Base-by-base conservation (phyloP, 1,139 yeast species). In the Pichiaceae sp. region DNA sequence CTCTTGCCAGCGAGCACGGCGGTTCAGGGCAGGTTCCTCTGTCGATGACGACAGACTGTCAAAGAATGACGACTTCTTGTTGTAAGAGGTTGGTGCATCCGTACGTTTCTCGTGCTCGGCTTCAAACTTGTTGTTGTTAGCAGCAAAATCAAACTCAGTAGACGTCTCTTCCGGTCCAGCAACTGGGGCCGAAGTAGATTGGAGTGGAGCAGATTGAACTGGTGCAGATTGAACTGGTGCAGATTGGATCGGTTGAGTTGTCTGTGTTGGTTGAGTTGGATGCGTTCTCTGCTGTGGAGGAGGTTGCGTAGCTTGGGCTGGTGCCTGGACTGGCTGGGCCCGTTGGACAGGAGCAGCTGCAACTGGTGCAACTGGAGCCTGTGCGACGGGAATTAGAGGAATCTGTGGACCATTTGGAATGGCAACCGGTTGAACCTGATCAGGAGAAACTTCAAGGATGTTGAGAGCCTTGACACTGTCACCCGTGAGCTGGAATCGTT, bases 391-490 rank as follows among this genome's bases (percentile, higher is more conserved):
- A 29, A 42, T 36, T 30, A 48, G 17, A 30, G 47, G 30, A 33
- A 39, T 30, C 28, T 30, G 29, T 31, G 42, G 38, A 27, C 31
- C 35, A 12, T 18, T 25, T 5, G 60, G 57, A 33, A 52, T 43
- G 3, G 59, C 56, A 26, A 47, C 51, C 1, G 80, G 73, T 43
- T 63, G 59, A 21, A 72, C 76, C 41, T 73, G 70, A 25, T 72
- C 75, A 41, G 72, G 63, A 8, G 78, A 73, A 24, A 67, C 66
- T 46, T 86, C 96, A 52, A 89, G 70, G 43, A 91, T 94, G 45
- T 78, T 76, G 59, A 91, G 70, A 54, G 85, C 96, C 62, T 85
- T 83, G 29, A 91, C 97, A 52, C 89, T 97, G 28, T 86, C 77
- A 29, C 98, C 98, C 48, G 93, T 75, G 57, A 91, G 84, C 35